phyloP scores from a whole-genome alignment of 2,329 filamentous ascomycete species.

The Penicillium thymicola region DNA sequence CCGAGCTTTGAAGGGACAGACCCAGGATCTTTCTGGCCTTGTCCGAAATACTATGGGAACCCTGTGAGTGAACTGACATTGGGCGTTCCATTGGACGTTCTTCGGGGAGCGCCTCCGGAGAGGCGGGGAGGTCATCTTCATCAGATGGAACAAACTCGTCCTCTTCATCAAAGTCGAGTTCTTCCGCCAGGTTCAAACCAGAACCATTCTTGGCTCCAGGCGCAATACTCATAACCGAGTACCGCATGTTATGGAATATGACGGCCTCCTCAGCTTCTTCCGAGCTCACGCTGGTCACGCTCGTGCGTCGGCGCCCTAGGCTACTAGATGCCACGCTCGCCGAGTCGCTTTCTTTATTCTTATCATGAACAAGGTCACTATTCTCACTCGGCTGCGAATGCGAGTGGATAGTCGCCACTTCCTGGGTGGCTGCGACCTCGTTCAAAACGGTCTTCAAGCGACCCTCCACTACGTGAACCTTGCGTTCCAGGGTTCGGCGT shows the following conservation, averaged over 20 bases:
- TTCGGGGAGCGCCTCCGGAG: slow-evolving; percentile 43
- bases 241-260: slow-evolving; percentile 60
- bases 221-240: slow-evolving; percentile 64
- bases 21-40: slow-evolving; percentile 48
- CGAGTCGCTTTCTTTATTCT: slow-evolving; percentile 60
- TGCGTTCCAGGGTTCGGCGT: slow-evolving; percentile 75
- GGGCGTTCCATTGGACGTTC: slow-evolving; percentile 43
- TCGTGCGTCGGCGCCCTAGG: slow-evolving; percentile 56
- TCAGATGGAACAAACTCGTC: slow-evolving; percentile 62
- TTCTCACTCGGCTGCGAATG: slow-evolving; percentile 51
- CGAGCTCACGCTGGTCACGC: slow-evolving; percentile 51
- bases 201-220: slow-evolving; percentile 55
- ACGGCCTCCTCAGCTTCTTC: slow-evolving; percentile 49
- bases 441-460: slow-evolving; percentile 80
- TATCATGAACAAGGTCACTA: slow-evolving; percentile 62
- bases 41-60: slow-evolving; percentile 34
- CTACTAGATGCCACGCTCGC: slow-evolving; percentile 72
- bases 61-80: slow-evolving; percentile 39
- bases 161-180: slow-evolving; percentile 81
- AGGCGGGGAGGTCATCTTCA: slow-evolving; percentile 64
- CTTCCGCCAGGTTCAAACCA: slow-evolving; percentile 80
- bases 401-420: slow-evolving; percentile 28
- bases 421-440: slow-evolving; percentile 61
- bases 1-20: slow-evolving; percentile 36
- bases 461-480: slow-evolving; percentile 83